phyloP scores from a whole-genome alignment of 148 eudicot species.

The Silene uniflora region DNA sequence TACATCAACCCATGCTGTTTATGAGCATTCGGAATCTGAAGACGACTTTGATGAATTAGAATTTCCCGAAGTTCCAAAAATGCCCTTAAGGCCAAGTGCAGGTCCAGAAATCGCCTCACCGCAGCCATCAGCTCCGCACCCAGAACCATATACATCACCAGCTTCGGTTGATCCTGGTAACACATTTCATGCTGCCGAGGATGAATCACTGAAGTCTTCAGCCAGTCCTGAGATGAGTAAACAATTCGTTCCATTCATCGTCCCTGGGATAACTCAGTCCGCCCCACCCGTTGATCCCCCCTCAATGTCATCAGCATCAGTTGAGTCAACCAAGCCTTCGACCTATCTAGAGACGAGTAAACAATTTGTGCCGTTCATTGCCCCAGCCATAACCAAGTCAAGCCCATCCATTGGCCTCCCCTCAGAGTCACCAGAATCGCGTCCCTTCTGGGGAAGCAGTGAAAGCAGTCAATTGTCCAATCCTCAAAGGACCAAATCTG shows the following conservation, averaged over 20 bases:
- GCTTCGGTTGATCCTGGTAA: conserved; percentile 28
- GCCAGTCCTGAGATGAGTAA: conserved; percentile 25
- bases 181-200: conserved; percentile 12
- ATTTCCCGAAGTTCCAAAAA: conserved; percentile 85
- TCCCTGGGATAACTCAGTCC: conserved; percentile 1
- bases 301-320: conserved; percentile 32
- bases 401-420: conserved; percentile 7
- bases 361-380: conserved; percentile 61
- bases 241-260: conserved; percentile 61
- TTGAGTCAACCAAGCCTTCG: conserved; percentile 23
- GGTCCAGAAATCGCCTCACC: conserved; percentile 39
- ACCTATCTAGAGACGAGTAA: conserved; percentile 27
- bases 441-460: conserved; percentile 18
- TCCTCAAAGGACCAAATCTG: conserved; percentile 32
- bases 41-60: conserved; percentile 49
- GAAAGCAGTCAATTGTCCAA: conserved; percentile 24
- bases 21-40: conserved; percentile 56
- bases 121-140: conserved; percentile 53
- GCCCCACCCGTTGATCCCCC: conserved; percentile 28
- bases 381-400: conserved; percentile 16
- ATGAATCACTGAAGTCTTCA: conserved; percentile 22
- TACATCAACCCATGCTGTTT: conserved; percentile 33
- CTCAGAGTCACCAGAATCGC: conserved; percentile 22
- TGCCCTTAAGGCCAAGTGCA: conserved; percentile 35
- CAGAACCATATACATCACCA: conserved; percentile 38